A percentile compares a stretch with the other conserved stretches of the same genome.
Conservation (phyloP, 2,329 filamentous ascomycete species). For the Exophiala viscosa region DNA sequence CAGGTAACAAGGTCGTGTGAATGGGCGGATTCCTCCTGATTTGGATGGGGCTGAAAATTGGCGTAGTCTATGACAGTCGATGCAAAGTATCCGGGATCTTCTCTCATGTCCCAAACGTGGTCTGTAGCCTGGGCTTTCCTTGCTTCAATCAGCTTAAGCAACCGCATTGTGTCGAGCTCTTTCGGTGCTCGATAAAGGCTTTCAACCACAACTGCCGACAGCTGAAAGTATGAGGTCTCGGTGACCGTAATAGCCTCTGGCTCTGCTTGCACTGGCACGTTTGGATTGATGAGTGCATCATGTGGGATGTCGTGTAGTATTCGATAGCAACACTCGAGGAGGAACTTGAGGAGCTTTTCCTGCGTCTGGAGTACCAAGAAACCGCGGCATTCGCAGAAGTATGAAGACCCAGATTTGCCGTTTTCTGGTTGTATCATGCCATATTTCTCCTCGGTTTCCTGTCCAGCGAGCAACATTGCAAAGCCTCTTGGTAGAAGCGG, state of each 20-base stretch:
- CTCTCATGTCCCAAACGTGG: conserved; percentile 53
- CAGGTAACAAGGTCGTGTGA: conserved; percentile 35
- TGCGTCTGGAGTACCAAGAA: conserved; percentile 53
- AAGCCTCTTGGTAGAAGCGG: conserved; percentile 31
- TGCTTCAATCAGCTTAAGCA: conserved; percentile 46
- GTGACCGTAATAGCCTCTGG: conserved; percentile 33
- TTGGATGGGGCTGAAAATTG: conserved; percentile 42
- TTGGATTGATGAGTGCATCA: conserved; percentile 30
- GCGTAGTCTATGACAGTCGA: conserved; percentile 39
- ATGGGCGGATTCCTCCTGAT: conserved; percentile 35
- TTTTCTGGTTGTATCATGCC: conserved; percentile 38
- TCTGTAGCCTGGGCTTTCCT: conserved; percentile 46
- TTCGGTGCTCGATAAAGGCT: conserved; percentile 53
- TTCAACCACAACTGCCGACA: conserved; percentile 45
- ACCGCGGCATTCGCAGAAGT: conserved; percentile 45
- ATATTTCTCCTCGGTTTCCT: conserved; percentile 34
- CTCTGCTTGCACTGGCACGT: conserved; percentile 38
- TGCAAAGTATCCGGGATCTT: conserved; percentile 58
- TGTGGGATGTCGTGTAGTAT: conserved; percentile 51
- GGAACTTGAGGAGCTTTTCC: conserved; percentile 46
- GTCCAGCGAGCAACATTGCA: conserved; percentile 35
- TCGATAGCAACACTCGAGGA: conserved; percentile 45
- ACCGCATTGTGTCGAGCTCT: conserved; percentile 43
- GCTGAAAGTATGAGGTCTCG: conserved; percentile 35
- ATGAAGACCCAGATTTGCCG: conserved; percentile 36